phyloP scores from a whole-genome alignment of 1,284 basidiomycete species.

The Anthracocystis setariae region DNA sequence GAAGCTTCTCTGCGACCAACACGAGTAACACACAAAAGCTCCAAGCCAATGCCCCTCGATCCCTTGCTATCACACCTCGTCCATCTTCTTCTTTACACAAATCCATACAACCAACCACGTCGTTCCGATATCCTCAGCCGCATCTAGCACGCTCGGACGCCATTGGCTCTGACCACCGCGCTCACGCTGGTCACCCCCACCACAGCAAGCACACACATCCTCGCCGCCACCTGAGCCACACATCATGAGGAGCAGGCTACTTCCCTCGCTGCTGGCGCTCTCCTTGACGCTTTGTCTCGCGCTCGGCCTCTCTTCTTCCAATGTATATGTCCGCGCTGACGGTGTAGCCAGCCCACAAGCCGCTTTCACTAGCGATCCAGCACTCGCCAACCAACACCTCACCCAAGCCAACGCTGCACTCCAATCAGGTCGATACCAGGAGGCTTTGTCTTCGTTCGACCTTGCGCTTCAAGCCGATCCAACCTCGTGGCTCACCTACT shows the following conservation, averaged over 20 bases:
- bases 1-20: slow-evolving; percentile 22
- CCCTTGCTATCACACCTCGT: too few species aligned
- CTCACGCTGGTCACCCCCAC: background rate
- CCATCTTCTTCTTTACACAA: background rate
- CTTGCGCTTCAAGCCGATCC: slow-evolving; percentile 56
- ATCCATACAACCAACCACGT: too few species aligned
- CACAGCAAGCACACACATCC: background rate
- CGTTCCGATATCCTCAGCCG: background rate
- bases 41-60: too few species aligned
- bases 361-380: slow-evolving; percentile 20
- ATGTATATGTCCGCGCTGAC: slow-evolving; percentile 25
- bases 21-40: slow-evolving; percentile 1
- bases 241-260: slow-evolving; percentile 28
- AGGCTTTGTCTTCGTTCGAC: slow-evolving; percentile 60
- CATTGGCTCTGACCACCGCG: background rate
- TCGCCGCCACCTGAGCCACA: background rate
- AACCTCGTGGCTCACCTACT: slow-evolving; percentile 61
- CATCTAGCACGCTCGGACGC: background rate
- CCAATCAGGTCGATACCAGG: slow-evolving; percentile 53
- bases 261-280: slow-evolving; percentile 43
- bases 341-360: slow-evolving; percentile 9
- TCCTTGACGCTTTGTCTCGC: slow-evolving; percentile 38
- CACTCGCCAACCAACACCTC: slow-evolving; percentile 40
- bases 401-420: slow-evolving; percentile 56
- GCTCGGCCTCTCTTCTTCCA: slow-evolving; percentile 25